phyloP scores from a whole-genome alignment of 257 asterid genomes.

The Solanum tacnaense region DNA sequence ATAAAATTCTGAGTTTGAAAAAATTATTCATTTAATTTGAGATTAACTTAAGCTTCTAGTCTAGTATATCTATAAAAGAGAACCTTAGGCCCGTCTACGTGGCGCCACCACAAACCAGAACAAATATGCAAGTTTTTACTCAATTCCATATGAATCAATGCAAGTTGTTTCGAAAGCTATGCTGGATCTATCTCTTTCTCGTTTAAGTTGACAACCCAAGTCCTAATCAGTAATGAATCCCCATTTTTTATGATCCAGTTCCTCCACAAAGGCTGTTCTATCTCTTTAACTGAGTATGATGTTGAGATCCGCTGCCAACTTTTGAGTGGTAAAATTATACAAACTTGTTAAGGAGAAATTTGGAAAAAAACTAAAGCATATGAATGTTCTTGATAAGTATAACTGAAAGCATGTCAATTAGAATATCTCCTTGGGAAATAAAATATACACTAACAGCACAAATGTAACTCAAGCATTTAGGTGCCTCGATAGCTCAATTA shows the following conservation, averaged over 20 bases:
- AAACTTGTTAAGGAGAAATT: not conserved
- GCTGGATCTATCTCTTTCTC: not conserved
- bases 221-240: not conserved
- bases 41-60: too few relatives aligned
- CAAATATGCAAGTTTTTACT: not conserved
- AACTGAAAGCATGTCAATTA: not conserved
- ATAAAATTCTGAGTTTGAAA: too few relatives aligned
- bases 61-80: too few relatives aligned
- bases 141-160: not conserved
- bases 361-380: not conserved
- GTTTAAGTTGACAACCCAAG: not conserved
- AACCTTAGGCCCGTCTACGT: too few relatives aligned
- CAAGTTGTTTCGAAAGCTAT: not conserved
- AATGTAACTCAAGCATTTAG: not conserved
- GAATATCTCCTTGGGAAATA: not conserved
- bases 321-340: not conserved
- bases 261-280: not conserved
- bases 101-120: not conserved
- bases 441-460: not conserved
- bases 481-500: not conserved
- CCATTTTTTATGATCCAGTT: not conserved
- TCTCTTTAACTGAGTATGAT: not conserved
- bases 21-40: too few relatives aligned
- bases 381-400: not conserved
- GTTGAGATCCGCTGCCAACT: slow-evolving; percentile 1